Percentiles rank a stretch among this genome's conserved stretches.
phyloP scores from a whole-genome alignment of 768 basidiomycete species.

The Boletus rufocinnamomeus region DNA sequence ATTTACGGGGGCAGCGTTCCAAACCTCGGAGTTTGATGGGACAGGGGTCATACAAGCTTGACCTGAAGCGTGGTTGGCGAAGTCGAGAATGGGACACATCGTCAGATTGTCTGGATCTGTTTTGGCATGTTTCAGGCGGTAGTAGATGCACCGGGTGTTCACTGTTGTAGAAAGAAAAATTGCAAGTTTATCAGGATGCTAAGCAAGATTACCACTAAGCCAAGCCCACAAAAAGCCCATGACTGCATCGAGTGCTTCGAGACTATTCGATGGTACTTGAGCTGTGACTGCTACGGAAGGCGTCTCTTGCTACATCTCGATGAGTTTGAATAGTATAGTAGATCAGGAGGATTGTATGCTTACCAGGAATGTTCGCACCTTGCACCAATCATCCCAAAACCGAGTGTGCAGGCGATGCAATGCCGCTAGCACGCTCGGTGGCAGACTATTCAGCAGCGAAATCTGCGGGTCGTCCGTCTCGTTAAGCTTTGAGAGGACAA shows the following conservation, averaged over 20 bases:
- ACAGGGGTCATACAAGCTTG: constrained; percentile 47
- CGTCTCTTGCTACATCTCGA: constrained; percentile 7
- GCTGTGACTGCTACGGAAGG: background rate
- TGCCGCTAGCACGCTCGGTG: constrained; percentile 45
- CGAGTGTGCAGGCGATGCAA: constrained; percentile 46
- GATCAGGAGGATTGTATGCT: constrained; percentile 19
- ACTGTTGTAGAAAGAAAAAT: constrained; percentile 46
- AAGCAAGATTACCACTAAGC: constrained; percentile 69
- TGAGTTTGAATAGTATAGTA: background rate
- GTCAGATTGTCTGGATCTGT: constrained; percentile 77
- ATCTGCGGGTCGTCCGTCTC: constrained; percentile 18
- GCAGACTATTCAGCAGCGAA: constrained; percentile 46
- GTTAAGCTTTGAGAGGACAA: constrained; percentile 35
- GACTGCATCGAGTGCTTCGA: constrained; percentile 10
- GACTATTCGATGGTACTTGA: background rate
- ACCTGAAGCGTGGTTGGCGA: constrained; percentile 73
- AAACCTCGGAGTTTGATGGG: constrained; percentile 37
- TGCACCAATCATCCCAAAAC: constrained; percentile 62
- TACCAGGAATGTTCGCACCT: constrained; percentile 55
- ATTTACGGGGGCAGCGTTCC: constrained; percentile 38
- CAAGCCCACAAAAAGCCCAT: constrained; percentile 82
- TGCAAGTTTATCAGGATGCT: constrained; percentile 5
- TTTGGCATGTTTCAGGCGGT: constrained; percentile 50
- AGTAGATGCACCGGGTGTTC: constrained; percentile 89
- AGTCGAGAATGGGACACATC: constrained; percentile 87